Percentiles rank a stretch among this genome's conserved stretches.
Evolutionary conservation across 2,329 filamentous ascomycete genomes (phyloP).

Genomic region (Ceratocystis alfenasii): DNA sequence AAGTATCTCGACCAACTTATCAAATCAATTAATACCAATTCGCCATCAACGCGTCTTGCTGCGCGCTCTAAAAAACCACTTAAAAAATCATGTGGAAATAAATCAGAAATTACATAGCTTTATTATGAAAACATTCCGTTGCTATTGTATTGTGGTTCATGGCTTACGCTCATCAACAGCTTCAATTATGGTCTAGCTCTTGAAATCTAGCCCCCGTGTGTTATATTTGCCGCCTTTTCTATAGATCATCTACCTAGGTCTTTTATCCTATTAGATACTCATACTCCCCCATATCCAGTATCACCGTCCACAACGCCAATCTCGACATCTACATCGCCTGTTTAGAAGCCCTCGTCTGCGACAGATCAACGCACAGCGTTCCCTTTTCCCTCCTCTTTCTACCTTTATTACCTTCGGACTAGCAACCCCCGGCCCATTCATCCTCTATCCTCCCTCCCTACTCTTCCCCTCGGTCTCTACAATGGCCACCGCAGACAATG

Average conservation of each 20-base stretch:
- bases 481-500: constrained; percentile 5
- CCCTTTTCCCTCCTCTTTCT: background rate
- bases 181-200: background rate
- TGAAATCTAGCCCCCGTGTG: background rate
- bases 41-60: background rate
- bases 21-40: background rate
- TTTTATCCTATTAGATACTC: no score
- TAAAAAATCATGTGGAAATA: constrained; percentile 1
- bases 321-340: background rate
- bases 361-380: background rate
- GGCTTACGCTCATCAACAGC: background rate
- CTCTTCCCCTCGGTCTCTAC: background rate
- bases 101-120: background rate
- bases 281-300: no score
- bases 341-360: background rate
- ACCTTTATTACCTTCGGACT: background rate
- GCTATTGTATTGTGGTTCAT: background rate
- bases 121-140: background rate
- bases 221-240: background rate
- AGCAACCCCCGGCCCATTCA: background rate
- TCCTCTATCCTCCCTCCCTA: background rate
- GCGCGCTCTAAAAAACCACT: background rate
- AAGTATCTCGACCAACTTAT: background rate
- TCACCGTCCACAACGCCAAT: background rate
- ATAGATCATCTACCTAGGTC: background rate